Evolutionary conservation across 495 filamentous ascomycete genomes (phyloP).

Genomic region (Margaritispora aquatica): DNA sequence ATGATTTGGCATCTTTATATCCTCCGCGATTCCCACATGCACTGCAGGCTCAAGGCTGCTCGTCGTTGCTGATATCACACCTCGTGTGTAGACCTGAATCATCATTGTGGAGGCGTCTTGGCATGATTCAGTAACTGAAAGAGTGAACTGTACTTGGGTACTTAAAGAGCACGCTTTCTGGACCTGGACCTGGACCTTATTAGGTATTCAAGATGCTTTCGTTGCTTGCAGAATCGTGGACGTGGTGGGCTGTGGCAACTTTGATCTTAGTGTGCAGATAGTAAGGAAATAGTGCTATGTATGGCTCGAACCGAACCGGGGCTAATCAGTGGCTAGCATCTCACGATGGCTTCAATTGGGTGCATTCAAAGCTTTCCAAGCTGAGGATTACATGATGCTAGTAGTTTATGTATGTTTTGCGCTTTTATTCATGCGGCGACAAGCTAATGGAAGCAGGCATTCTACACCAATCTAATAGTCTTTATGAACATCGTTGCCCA

Average conservation of each 20-base stretch:
- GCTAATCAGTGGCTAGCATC: constrained; percentile 16
- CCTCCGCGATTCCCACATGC: background rate
- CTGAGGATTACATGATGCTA: constrained; percentile 55
- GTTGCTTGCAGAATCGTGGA: constrained; percentile 40
- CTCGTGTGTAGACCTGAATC: too few species aligned
- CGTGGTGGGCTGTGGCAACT: constrained; percentile 39
- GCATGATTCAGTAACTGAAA: too few species aligned
- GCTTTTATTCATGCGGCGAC: background rate
- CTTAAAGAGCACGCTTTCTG: too few species aligned
- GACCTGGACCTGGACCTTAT: too few species aligned
- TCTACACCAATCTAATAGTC: constrained; percentile 49
- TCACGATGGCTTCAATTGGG: constrained; percentile 39
- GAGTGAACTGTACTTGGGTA: too few species aligned
- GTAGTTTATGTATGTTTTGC: constrained; percentile 42
- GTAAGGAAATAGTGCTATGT: constrained; percentile 23
- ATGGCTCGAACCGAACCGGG: background rate
- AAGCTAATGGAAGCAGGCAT: constrained; percentile 25
- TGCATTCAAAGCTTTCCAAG: constrained; percentile 36
- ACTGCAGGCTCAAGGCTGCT: background rate
- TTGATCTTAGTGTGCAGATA: constrained; percentile 33
- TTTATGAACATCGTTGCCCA: constrained; percentile 50
- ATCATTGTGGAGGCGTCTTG: too few species aligned
- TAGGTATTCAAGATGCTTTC: constrained; percentile 12
- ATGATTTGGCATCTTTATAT: background rate
- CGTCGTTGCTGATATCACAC: background rate